A percentile compares a stretch with the other conserved stretches of the same genome.
Evolutionary conservation across 495 filamentous ascomycete species (phyloP).

Genomic region (Aeminium ludgeri): DNA sequence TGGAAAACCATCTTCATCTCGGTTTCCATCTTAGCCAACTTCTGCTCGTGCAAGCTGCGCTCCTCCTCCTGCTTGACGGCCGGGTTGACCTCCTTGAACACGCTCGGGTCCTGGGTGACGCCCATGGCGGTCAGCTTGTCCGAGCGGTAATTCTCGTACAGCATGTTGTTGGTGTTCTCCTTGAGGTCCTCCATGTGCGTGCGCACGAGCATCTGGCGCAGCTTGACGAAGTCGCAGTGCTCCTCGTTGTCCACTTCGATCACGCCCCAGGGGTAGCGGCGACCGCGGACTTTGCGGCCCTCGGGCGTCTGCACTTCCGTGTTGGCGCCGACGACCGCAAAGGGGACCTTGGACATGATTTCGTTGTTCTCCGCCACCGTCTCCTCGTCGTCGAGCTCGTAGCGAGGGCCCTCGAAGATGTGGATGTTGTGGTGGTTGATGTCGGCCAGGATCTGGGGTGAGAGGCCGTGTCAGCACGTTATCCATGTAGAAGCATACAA

Average conservation of each 20-base stretch:
- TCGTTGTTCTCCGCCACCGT: conserved; percentile 99
- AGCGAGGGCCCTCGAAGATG: conserved; percentile 96
- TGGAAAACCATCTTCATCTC: conserved; percentile 99
- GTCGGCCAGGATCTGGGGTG: conserved; percentile 90
- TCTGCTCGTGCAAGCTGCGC: conserved; percentile 93
- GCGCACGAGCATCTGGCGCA: conserved; percentile 98
- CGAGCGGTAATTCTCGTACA: conserved; percentile 99
- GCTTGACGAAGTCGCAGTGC: conserved; percentile 98
- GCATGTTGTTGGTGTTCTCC: conserved; percentile 96
- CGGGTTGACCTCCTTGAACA: conserved; percentile 99
- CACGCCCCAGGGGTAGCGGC: conserved; percentile 93
- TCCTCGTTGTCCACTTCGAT: conserved; percentile 99
- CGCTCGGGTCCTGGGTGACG: conserved; percentile 91
- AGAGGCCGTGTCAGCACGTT: background rate
- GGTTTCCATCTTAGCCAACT: conserved; percentile 98
- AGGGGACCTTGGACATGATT: conserved; percentile 99
- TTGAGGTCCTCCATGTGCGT: conserved; percentile 99
- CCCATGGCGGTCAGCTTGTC: conserved; percentile 98
- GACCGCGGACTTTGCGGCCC: conserved; percentile 89
- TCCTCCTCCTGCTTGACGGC: conserved; percentile 99
- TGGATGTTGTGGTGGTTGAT: conserved; percentile 92
- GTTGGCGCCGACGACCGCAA: conserved; percentile 94
- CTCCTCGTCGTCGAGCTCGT: conserved; percentile 97
- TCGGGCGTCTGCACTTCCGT: conserved; percentile 77
- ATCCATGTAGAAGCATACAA: conserved; percentile 9